Evolutionary conservation across 2,329 filamentous ascomycete species (phyloP).

Genomic region (Calonectria honghensis): DNA sequence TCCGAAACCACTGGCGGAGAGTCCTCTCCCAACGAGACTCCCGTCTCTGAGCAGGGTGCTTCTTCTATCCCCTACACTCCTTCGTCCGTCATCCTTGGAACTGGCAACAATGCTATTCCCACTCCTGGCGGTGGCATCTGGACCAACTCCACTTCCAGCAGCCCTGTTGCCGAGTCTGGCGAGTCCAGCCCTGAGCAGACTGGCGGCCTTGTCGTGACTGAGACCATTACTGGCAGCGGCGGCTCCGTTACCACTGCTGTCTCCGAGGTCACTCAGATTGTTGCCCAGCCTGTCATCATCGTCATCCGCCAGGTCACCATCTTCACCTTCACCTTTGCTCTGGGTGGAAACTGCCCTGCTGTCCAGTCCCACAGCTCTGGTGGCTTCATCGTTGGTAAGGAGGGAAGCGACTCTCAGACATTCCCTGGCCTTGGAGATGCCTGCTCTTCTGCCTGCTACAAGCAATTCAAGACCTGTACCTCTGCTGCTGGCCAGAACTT

Average conservation of each 20-base stretch:
- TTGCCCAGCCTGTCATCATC: constrained; percentile 34
- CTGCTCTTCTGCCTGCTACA: constrained; percentile 50
- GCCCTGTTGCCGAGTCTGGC: constrained; percentile 7
- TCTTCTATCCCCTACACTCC: constrained; percentile 10
- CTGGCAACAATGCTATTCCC: constrained; percentile 28
- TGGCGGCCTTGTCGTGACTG: constrained; percentile 28
- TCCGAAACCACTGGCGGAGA: constrained; percentile 38
- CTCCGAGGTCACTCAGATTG: constrained; percentile 40
- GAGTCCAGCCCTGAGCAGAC: constrained; percentile 31
- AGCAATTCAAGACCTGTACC: constrained; percentile 53
- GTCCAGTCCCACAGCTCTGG: constrained; percentile 48
- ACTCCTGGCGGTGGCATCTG: constrained; percentile 23
- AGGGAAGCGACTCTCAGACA: constrained; percentile 44
- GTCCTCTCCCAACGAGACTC: constrained; percentile 20
- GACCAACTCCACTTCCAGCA: constrained; percentile 16
- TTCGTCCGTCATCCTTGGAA: constrained; percentile 42
- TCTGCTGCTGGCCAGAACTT: constrained; percentile 53
- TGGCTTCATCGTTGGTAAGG: constrained; percentile 49
- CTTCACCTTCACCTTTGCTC: constrained; percentile 44
- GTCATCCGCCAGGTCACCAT: constrained; percentile 42
- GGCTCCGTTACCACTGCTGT: constrained; percentile 32
- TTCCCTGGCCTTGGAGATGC: constrained; percentile 51
- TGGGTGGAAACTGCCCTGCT: constrained; percentile 54
- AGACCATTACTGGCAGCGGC: constrained; percentile 28
- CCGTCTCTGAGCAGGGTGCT: constrained; percentile 30